A percentile compares a stretch with the other conserved stretches of the same genome.
phyloP scores from a whole-genome alignment of 1,139 yeast genomes.

The Protomyces lactucae-debilis region DNA sequence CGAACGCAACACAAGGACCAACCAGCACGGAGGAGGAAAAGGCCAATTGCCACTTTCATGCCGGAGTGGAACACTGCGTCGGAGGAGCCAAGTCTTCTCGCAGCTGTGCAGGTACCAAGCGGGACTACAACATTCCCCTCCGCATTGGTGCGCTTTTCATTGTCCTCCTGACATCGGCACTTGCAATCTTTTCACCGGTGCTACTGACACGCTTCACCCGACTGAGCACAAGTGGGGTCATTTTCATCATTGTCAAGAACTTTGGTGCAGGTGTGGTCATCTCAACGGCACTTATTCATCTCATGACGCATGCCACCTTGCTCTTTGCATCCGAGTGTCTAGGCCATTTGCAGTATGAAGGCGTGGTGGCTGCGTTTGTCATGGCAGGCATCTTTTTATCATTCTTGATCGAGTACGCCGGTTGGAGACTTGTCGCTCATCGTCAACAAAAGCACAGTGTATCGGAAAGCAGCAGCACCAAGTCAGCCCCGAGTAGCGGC shows the following conservation, averaged over 20 bases:
- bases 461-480: neutral
- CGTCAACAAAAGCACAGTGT: neutral
- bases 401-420: conserved; percentile 37
- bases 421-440: neutral
- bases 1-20: neutral
- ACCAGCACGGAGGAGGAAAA: neutral
- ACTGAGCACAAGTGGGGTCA: conserved; percentile 38
- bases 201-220: conserved; percentile 34
- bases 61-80: conserved; percentile 43
- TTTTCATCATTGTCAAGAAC: conserved; percentile 67
- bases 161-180: conserved; percentile 37
- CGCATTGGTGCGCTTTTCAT: conserved; percentile 40
- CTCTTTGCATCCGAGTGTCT: conserved; percentile 32
- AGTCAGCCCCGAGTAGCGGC: neutral
- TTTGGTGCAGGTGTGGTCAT: conserved; percentile 91
- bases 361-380: conserved; percentile 46
- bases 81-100: conserved; percentile 27
- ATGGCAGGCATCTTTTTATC: conserved; percentile 44
- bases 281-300: conserved; percentile 82
- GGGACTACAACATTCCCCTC: conserved; percentile 35
- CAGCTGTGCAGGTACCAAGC: conserved; percentile 20
- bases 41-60: conserved; percentile 41
- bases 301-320: conserved; percentile 46
- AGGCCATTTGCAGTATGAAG: conserved; percentile 35
- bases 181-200: conserved; percentile 39